These are phyloP conservation scores for Alnus glutinosa DNA, from an alignment of 306 rosid genomes.

Conservation along the genomic window DNA sequence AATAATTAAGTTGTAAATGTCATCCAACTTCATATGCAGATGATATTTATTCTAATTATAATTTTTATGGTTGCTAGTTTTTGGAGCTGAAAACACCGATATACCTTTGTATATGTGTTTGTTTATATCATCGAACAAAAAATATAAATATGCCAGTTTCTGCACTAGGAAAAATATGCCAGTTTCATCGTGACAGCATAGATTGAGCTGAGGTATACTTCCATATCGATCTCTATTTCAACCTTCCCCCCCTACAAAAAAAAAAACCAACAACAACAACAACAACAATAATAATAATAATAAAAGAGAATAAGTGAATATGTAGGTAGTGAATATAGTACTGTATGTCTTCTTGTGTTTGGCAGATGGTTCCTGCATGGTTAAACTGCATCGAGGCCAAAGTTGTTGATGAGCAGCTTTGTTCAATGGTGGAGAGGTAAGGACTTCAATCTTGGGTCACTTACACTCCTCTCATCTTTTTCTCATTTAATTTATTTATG, in stretches of 20 bases:
- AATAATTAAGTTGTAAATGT: background rate
- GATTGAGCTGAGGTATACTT: conserved; percentile 87
- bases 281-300: too few relatives aligned
- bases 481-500: background rate
- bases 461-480: background rate
- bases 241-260: too few relatives aligned
- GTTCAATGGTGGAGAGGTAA: conserved; percentile 94
- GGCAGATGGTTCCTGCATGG: conserved; percentile 93
- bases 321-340: background rate
- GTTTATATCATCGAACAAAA: too few relatives aligned
- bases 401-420: conserved; percentile 95
- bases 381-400: conserved; percentile 97
- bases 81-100: conserved; percentile 66
- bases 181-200: conserved; percentile 83
- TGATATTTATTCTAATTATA: background rate
- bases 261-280: too few relatives aligned
- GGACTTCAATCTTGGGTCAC: background rate
- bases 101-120: too few relatives aligned
- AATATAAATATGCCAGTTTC: conserved; percentile 39
- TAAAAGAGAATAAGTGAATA: background rate
- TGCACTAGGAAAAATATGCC: conserved; percentile 87
- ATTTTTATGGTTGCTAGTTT: conserved; percentile 40
- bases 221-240: background rate
- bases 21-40: conserved; percentile 18
- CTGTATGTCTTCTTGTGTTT: conserved; percentile 25